Evolutionary conservation across 2,329 filamentous ascomycete species (phyloP), one percentile per base, ranked within the genome.

Genomic region (Talaromyces verruculosus): DNA sequence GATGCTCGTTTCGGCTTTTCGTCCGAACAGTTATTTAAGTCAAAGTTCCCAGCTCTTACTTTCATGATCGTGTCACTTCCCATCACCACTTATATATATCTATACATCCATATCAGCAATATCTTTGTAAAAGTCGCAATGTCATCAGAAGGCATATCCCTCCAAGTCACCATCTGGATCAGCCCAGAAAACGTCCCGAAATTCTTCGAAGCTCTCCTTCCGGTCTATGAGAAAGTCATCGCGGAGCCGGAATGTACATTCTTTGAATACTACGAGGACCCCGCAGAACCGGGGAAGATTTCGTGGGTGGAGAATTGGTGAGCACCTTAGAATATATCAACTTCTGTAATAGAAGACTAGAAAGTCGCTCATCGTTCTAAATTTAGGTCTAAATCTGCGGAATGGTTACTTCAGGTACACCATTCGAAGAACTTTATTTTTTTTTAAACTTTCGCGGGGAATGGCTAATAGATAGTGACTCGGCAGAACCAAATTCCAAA

Each of bases 201-300:
- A 11, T 78, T 78, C 71, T 71, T 77, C 58, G 69, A 72, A 47
- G 69, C 72, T 13, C 77, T 81, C 64, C 78, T 79, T 33, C 73
- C 76, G 0, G 72, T 74, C 37, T 82, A 80, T 64, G 77, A 82
- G 47, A 69, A 69, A n/a, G 77, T 82, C 5, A 70, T 74, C 11
- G 75, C 74, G 1, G 81, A 83, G 71, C 77, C 80, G 1, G 79
- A 82, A 64, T 80, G 77, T 67, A 73, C 76, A 0, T 83, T 80
- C 70, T 83, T 83, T 69, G 77, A 83, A 68, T 70, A 82, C 28
- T 81, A 78, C 47, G 73, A 74, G 65, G 71, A 71, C 65, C 69
- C 72, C 0, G 74, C 77, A 25, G 73, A 79, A 19, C 78, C 79
- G 1, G 79, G 79, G 2, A 73, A 72, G 37, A 66, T 81, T 5